These are phyloP conservation scores for Raddia distichophylla DNA, from an alignment of 176 grass and related monocot species.

Conservation along the genomic window DNA sequence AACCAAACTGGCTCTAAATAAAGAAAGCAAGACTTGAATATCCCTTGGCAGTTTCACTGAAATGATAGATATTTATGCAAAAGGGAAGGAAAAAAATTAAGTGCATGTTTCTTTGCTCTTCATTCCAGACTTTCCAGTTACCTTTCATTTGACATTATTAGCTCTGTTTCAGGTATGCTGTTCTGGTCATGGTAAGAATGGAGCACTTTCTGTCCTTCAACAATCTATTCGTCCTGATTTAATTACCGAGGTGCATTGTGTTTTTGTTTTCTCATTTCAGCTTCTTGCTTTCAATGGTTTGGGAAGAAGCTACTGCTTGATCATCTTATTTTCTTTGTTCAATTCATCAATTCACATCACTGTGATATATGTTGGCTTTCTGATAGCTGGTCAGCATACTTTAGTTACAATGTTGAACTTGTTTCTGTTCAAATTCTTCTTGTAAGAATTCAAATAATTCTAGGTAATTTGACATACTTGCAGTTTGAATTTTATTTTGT, in stretches of 20 bases:
- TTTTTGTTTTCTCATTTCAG: conserved; percentile 7
- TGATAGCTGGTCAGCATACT: neutral
- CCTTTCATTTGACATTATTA: conserved; percentile 30
- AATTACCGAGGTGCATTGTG: conserved; percentile 75
- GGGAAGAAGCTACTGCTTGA: conserved; percentile 25
- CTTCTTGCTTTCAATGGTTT: neutral
- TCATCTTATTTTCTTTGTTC: conserved; percentile 11
- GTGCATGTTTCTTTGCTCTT: neutral
- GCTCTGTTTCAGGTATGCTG: conserved; percentile 83
- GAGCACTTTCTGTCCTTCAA: conserved; percentile 81
- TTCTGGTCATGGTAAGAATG: conserved; percentile 98
- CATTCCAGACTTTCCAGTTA: conserved; percentile 46
- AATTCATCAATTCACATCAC: neutral
- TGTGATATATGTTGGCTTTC: neutral
- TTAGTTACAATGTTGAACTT: neutral
- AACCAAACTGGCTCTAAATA: neutral
- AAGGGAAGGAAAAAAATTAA: conserved; percentile 10
- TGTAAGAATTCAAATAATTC: conserved; percentile 16
- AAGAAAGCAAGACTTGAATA: neutral
- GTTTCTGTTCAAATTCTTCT: neutral
- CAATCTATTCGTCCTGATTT: conserved; percentile 97
- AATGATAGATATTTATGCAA: neutral
- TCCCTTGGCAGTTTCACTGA: conserved; percentile 14
- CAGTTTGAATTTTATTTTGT: conserved; percentile 9
- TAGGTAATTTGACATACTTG: conserved; percentile 28